phyloP scores from a whole-genome alignment of 805 yeast genomes.

The Candida wancherniae region DNA sequence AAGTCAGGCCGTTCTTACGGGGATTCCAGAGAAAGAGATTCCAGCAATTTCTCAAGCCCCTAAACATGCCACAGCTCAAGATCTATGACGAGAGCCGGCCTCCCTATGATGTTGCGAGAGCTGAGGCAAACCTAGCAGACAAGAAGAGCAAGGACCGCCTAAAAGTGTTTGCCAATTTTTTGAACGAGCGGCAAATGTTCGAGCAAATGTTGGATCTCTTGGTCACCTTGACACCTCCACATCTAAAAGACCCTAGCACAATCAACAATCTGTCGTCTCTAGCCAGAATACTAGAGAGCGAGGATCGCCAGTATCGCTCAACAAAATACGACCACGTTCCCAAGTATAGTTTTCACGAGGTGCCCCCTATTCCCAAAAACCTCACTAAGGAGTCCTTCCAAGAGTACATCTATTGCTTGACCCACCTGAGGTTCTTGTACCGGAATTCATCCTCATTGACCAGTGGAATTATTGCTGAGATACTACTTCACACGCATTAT shows the following conservation, averaged over 20 bases:
- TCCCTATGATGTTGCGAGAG: conserved; percentile 21
- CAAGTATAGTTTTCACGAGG: conserved; percentile 23
- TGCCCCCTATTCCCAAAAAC: conserved; percentile 30
- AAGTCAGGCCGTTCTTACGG: conserved; percentile 11
- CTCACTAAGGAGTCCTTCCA: conserved; percentile 26
- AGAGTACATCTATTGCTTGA: conserved; percentile 32
- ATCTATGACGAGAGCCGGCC: conserved; percentile 22
- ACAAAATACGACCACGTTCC: conserved; percentile 12
- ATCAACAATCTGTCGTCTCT: conserved; percentile 11
- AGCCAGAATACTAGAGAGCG: conserved; percentile 17
- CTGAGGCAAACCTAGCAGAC: conserved; percentile 24
- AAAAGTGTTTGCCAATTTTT: conserved; percentile 21
- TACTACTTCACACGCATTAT: conserved; percentile 35
- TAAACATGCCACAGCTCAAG: conserved; percentile 31
- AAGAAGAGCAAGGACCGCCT: conserved; percentile 16
- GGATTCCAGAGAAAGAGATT: conserved; percentile 20
- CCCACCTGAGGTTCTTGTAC: conserved; percentile 31
- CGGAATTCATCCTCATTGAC: conserved; percentile 29
- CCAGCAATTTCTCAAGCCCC: conserved; percentile 32
- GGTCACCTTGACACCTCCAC: conserved; percentile 28
- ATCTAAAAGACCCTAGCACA: conserved; percentile 19
- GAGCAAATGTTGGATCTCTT: conserved; percentile 30
- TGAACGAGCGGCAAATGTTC: conserved; percentile 27
- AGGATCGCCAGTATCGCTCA: conserved; percentile 17
- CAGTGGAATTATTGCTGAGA: conserved; percentile 34